A percentile compares a stretch with the other conserved stretches of the same genome.
Conservation (phyloP, 192 early-diverging fungal genomes). For the Chytriomyces sp. region DNA sequence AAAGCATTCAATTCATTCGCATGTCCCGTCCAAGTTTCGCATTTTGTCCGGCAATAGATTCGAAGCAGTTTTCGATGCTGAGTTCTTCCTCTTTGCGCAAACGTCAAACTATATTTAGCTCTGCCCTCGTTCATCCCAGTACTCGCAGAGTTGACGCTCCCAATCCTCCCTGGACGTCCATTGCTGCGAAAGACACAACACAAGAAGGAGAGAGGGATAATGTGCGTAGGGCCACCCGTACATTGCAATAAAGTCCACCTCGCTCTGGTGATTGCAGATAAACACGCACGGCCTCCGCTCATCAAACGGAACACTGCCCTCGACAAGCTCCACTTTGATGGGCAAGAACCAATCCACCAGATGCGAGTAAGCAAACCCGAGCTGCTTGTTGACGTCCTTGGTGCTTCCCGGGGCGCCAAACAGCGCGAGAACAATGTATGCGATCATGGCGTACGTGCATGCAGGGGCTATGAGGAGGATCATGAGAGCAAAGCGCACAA, state of each 20-base stretch:
- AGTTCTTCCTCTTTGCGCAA: too few relatives aligned
- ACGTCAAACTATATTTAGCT: too few relatives aligned
- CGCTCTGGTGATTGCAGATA: conserved; percentile 82
- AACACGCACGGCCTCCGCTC: conserved; percentile 63
- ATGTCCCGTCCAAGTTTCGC: too few relatives aligned
- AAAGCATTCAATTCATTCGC: too few relatives aligned
- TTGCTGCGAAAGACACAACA: too few relatives aligned
- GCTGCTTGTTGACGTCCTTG: conserved; percentile 29
- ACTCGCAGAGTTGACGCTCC: too few relatives aligned
- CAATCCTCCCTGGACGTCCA: too few relatives aligned
- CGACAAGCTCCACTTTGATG: conserved; percentile 59
- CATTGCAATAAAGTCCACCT: conserved; percentile 69
- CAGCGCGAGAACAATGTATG: conserved; percentile 1
- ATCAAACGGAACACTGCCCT: conserved; percentile 62
- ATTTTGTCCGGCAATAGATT: too few relatives aligned
- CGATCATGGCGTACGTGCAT: conserved; percentile 22
- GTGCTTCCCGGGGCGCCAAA: neutral
- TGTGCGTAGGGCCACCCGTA: neutral
- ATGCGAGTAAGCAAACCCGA: conserved; percentile 5
- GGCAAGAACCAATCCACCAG: conserved; percentile 29
- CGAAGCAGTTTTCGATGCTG: too few relatives aligned
- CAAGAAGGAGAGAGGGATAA: too few relatives aligned
- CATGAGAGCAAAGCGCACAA: conserved; percentile 15
- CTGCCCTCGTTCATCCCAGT: too few relatives aligned
- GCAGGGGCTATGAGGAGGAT: conserved; percentile 23